Conservation (phyloP, 805 yeast genomes). For the Cyberlindnera suaveolens region DNA sequence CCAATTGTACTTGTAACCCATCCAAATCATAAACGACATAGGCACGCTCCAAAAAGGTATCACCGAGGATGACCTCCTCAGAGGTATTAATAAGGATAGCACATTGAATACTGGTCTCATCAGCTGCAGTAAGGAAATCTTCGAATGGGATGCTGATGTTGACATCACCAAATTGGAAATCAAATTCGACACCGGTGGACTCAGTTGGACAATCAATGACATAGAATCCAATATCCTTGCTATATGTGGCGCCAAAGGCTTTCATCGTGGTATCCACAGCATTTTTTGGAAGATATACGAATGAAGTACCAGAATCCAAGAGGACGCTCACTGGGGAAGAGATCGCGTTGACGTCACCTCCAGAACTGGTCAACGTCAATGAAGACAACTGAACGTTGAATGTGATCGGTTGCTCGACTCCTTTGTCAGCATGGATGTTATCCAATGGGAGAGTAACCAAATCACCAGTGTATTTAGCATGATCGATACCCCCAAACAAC, state of each 20-base stretch:
- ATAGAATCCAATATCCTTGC: slow-evolving; percentile 19
- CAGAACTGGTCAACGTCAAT: slow-evolving; percentile 41
- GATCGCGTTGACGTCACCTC: slow-evolving; percentile 27
- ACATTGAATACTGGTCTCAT: background rate
- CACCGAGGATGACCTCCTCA: slow-evolving; percentile 48
- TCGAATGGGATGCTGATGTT: slow-evolving; percentile 4
- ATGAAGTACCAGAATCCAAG: slow-evolving; percentile 56
- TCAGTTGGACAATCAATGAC: slow-evolving; percentile 1
- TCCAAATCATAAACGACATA: slow-evolving; percentile 67
- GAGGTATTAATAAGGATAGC: slow-evolving; percentile 12
- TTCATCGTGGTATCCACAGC: slow-evolving; percentile 16
- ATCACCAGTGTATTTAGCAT: slow-evolving; percentile 44
- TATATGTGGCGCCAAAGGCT: slow-evolving; percentile 23
- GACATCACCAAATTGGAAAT: background rate
- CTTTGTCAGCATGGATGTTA: slow-evolving; percentile 28
- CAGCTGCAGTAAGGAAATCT: background rate
- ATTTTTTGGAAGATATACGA: slow-evolving; percentile 36
- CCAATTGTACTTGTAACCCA: slow-evolving; percentile 47
- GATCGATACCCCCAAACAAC: slow-evolving; percentile 61
- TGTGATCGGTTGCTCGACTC: slow-evolving; percentile 31
- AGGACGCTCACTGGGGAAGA: slow-evolving; percentile 18
- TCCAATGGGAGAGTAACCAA: slow-evolving; percentile 36
- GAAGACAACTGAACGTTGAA: slow-evolving; percentile 25
- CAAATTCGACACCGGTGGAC: background rate
- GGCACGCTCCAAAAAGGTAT: slow-evolving; percentile 55